phyloP scores from a whole-genome alignment of 768 basidiomycete species.

The Termitomyces sp. region DNA sequence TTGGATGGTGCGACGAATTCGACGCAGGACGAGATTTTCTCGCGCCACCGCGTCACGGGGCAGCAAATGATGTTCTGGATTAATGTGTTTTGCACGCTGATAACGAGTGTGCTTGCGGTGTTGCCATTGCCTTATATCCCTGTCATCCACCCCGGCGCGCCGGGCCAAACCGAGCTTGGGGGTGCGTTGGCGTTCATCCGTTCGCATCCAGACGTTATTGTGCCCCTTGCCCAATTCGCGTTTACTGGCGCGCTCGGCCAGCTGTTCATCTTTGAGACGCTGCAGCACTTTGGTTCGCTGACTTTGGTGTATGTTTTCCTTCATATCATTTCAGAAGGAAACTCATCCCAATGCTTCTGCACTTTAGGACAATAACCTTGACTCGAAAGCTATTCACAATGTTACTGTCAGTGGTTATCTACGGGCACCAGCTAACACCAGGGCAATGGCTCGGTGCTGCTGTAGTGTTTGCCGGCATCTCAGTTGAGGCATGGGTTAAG shows the following conservation, averaged over 20 bases:
- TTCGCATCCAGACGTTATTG: slow-evolving; percentile 69
- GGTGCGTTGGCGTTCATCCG: slow-evolving; percentile 71
- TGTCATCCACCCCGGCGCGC: slow-evolving; percentile 67
- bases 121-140: slow-evolving; percentile 81
- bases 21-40: slow-evolving; percentile 96
- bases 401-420: slow-evolving; percentile 90
- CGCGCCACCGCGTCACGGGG: slow-evolving; percentile 65
- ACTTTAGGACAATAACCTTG: slow-evolving; percentile 81
- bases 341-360: slow-evolving; percentile 6
- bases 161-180: slow-evolving; percentile 58
- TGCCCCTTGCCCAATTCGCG: slow-evolving; percentile 80
- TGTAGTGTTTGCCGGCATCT: slow-evolving; percentile 94
- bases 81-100: slow-evolving; percentile 77
- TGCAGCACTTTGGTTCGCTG: slow-evolving; percentile 87
- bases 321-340: not conserved
- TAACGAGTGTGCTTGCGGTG: slow-evolving; percentile 65
- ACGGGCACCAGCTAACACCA: slow-evolving; percentile 75
- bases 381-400: slow-evolving; percentile 98
- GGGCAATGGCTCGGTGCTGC: slow-evolving; percentile 95
- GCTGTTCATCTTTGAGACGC: slow-evolving; percentile 95
- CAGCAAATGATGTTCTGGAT: slow-evolving; percentile 99
- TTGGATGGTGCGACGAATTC: slow-evolving; percentile 94
- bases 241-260: slow-evolving; percentile 92
- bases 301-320: slow-evolving; percentile 65
- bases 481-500: slow-evolving; percentile 89